phyloP scores from a whole-genome alignment of 495 filamentous ascomycete species.

The Apiosordaria backusii region DNA sequence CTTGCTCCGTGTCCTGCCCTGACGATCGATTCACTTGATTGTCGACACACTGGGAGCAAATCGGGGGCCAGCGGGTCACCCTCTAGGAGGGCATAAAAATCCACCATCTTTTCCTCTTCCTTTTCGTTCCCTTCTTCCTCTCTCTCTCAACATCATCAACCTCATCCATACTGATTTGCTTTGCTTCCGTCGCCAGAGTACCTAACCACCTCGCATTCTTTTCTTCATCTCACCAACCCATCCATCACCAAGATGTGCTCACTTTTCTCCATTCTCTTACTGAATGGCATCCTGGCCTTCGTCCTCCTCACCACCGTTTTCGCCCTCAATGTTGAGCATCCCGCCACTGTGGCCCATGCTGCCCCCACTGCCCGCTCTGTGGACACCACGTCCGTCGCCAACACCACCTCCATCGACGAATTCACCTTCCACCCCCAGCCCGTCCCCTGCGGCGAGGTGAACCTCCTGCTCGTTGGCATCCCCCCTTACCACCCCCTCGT shows the following conservation, averaged over 20 bases:
- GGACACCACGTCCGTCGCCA: neutral
- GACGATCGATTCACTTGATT: neutral
- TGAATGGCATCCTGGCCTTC: neutral
- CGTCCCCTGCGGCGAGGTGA: neutral
- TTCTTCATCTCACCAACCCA: neutral
- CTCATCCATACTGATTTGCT: neutral
- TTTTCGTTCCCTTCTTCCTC: neutral
- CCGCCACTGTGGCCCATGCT: neutral
- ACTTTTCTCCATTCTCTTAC: neutral
- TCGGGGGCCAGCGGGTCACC: neutral
- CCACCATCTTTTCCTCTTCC: neutral
- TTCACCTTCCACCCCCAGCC: neutral
- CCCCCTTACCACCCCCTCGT: conserved; percentile 1
- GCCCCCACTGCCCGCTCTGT: neutral
- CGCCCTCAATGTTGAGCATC: neutral
- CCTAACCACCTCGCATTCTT: neutral
- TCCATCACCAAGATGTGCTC: too few relatives aligned
- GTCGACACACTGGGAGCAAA: neutral
- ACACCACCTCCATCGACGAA: neutral
- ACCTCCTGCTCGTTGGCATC: neutral
- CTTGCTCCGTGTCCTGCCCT: neutral
- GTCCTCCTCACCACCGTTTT: neutral
- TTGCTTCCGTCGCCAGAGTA: neutral
- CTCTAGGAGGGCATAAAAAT: neutral
- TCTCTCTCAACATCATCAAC: neutral